Evolutionary conservation across 441 rosid genomes (phyloP), one percentile per base, ranked within the genome.

Genomic region (Eutrema salsugineum): DNA sequence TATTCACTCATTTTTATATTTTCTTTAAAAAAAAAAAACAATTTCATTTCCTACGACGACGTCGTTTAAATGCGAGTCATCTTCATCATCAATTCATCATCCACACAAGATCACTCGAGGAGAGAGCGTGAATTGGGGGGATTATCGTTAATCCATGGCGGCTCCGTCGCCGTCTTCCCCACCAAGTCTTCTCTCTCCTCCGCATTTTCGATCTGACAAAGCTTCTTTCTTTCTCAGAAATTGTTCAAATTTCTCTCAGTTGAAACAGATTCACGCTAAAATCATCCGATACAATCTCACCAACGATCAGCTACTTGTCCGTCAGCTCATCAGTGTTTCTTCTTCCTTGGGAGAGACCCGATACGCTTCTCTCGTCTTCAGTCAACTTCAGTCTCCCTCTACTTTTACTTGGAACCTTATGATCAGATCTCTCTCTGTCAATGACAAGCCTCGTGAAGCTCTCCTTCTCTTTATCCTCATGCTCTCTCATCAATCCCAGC

Each of bases 341-440:
- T 89, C 84, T 22, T 86, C 85, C 9, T 78, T 68, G 17, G 83
- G 81, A 11, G 55, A 77, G 57, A 57, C 77, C 47, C 83, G 78
- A 4, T 81, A 87, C 72, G 95, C 97, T 28, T 72, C 84, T 63
- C 66, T 73, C 22, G 59, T 89, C 60, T 87, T 93, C 68, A 71
- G 74, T 53, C 91, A 81, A 74, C 63, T 85, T 14, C 79, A 49
- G 0, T 38, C 43, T 70, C 86, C 82, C 1, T 38, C 63, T 1
- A 76, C 84, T 0, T 91, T 83, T 24, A 87, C 92, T 68, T 91
- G 92, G 92, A 91, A 91, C 77, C 79, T 91, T 51, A 79, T 84
- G 92, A 83, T 88, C 75, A 73, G 94, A 30, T 80, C 84, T 14
- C 83, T 80, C 67, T 78, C 80, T 27, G n/a, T 61, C 1, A 73